phyloP scores from a whole-genome alignment of 225 moss, liverwort and hornwort genomes.

The Antitrichia curtipendula region DNA sequence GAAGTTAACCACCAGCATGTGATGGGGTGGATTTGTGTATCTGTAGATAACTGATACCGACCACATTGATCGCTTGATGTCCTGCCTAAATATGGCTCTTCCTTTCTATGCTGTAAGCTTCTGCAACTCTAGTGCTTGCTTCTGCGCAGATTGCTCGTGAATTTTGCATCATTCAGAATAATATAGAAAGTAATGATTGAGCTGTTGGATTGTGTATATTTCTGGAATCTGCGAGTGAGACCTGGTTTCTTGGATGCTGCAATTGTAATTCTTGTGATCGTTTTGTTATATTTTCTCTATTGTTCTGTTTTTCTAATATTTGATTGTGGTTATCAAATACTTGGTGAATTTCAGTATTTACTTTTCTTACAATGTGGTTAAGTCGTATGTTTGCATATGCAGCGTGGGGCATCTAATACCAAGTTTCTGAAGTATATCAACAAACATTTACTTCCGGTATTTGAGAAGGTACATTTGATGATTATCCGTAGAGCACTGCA shows the following conservation, averaged over 20 bases:
- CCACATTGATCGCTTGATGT: conserved; percentile 99
- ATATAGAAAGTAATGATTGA: neutral
- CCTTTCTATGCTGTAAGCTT: conserved; percentile 86
- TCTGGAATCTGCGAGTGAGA: neutral
- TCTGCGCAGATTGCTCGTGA: neutral
- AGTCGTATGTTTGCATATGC: conserved; percentile 1
- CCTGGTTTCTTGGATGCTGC: neutral
- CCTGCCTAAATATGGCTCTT: conserved; percentile 94
- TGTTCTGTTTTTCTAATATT: neutral
- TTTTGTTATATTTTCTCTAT: neutral
- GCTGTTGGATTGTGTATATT: neutral
- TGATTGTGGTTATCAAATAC: neutral
- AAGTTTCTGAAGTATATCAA: conserved; percentile 95
- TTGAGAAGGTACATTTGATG: conserved; percentile 59
- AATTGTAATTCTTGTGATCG: neutral
- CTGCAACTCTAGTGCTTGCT: neutral
- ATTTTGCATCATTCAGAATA: neutral
- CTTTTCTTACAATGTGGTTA: neutral
- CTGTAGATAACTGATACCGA: conserved; percentile 87
- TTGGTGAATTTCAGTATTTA: neutral
- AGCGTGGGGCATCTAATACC: conserved; percentile 97
- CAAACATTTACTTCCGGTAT: conserved; percentile 95
- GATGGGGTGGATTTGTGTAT: conserved; percentile 6
- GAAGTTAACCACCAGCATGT: neutral
- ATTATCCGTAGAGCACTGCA: neutral